These are phyloP conservation scores for Tarenaya hassleriana DNA, from an alignment of 345 rosid species.

Conservation along the genomic window DNA sequence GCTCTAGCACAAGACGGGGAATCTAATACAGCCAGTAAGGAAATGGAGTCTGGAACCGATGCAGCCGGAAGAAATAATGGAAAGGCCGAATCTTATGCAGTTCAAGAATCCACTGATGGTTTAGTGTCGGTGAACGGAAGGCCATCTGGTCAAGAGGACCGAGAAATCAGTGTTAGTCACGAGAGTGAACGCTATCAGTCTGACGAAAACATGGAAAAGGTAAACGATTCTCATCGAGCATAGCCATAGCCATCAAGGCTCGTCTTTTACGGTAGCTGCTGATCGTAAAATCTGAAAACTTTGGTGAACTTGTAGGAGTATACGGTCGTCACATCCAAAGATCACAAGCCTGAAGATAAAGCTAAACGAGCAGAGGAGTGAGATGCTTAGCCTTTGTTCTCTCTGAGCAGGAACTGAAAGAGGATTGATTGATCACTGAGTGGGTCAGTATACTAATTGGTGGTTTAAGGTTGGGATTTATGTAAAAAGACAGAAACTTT, in stretches of 20 bases:
- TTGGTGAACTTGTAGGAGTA: too few species aligned
- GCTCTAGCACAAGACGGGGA: slow-evolving; percentile 27
- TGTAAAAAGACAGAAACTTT: slow-evolving; percentile 15
- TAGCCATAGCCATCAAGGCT: neutral
- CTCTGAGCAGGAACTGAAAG: too few species aligned
- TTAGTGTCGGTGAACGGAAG: slow-evolving; percentile 41
- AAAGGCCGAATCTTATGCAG: slow-evolving; percentile 11
- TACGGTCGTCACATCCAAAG: neutral
- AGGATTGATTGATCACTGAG: neutral
- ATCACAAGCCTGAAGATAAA: neutral
- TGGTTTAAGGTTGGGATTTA: neutral
- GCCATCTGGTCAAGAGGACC: slow-evolving; percentile 29
- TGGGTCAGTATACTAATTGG: slow-evolving; percentile 3
- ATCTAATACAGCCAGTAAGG: slow-evolving; percentile 16
- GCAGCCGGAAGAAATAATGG: slow-evolving; percentile 22
- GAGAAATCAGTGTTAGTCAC: slow-evolving; percentile 24
- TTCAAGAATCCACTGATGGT: slow-evolving; percentile 29
- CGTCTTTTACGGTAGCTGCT: neutral
- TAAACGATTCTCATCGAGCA: slow-evolving; percentile 8
- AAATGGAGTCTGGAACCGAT: slow-evolving; percentile 28
- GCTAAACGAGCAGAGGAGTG: slow-evolving; percentile 7
- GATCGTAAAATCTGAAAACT: too few species aligned
- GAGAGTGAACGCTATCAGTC: slow-evolving; percentile 29
- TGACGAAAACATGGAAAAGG: slow-evolving; percentile 23
- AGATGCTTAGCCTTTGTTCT: neutral